Percentiles rank a stretch among this genome's conserved stretches.
Conservation (phyloP, 179 eudicot genomes). For the Nepenthes alata region DNA sequence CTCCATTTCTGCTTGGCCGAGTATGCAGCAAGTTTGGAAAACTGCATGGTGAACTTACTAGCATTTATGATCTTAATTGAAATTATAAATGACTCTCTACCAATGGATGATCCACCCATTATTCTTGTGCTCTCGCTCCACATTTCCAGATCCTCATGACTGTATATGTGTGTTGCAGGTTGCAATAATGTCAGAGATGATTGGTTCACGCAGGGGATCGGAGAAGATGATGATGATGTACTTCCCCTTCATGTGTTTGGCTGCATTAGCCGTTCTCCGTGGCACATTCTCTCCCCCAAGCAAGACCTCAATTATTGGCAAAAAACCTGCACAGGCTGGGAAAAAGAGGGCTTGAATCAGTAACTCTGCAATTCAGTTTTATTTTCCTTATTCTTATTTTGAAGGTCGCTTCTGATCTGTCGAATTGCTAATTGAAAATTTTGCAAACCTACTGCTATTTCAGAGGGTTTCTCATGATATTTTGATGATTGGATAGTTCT, state of each 20-base stretch:
- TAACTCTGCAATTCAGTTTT: not conserved
- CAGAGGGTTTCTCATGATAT: not conserved
- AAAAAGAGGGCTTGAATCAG: slow-evolving; percentile 40
- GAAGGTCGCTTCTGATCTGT: not conserved
- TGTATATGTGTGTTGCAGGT: slow-evolving; percentile 22
- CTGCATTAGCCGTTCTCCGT: slow-evolving; percentile 39
- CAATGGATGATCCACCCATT: not conserved
- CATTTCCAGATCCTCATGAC: not conserved
- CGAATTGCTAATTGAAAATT: too few relatives aligned
- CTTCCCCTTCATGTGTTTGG: slow-evolving; percentile 42
- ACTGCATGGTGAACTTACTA: not conserved
- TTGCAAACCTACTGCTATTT: too few relatives aligned
- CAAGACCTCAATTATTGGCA: slow-evolving; percentile 20
- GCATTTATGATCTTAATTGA: not conserved
- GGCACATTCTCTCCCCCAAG: slow-evolving; percentile 33
- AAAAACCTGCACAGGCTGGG: slow-evolving; percentile 20
- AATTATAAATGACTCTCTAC: not conserved
- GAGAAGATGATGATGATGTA: slow-evolving; percentile 36
- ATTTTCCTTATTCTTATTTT: not conserved
- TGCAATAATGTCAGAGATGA: slow-evolving; percentile 40
- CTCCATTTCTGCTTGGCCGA: too few relatives aligned
- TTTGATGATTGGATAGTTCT: not conserved
- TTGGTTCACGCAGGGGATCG: slow-evolving; percentile 33
- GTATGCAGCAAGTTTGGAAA: too few relatives aligned
- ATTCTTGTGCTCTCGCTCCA: not conserved